phyloP scores from a whole-genome alignment of 805 yeast genomes.

The Pichia ethanolica region DNA sequence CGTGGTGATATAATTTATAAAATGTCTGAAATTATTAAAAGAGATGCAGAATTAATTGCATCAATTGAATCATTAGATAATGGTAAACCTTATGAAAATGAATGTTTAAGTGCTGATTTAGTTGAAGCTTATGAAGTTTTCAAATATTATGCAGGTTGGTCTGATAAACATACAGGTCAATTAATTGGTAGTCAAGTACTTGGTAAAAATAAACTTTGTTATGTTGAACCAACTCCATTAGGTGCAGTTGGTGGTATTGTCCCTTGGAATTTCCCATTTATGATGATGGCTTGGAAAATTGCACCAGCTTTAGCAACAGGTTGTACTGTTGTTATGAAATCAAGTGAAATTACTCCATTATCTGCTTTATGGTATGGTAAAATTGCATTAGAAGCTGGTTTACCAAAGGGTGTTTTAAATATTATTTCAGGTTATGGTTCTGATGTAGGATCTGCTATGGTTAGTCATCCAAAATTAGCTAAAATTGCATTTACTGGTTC shows the following conservation, averaged over 20 bases:
- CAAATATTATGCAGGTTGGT: constrained; percentile 71
- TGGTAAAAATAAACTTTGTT: constrained; percentile 40
- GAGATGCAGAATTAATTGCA: constrained; percentile 43
- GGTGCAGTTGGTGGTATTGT: constrained; percentile 78
- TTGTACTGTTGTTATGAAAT: constrained; percentile 62
- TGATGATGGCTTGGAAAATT: constrained; percentile 72
- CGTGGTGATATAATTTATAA: constrained; percentile 48
- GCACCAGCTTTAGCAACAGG: constrained; percentile 75
- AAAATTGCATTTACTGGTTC: constrained; percentile 81
- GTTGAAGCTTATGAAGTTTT: constrained; percentile 33
- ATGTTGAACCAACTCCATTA: constrained; percentile 49
- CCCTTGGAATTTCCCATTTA: constrained; percentile 79
- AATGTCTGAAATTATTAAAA: constrained; percentile 43
- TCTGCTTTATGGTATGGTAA: constrained; percentile 60
- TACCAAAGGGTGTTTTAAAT: constrained; percentile 72
- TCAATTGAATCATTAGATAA: constrained; percentile 50
- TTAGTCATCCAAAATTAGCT: constrained; percentile 56
- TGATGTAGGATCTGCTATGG: constrained; percentile 59
- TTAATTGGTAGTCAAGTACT: constrained; percentile 33
- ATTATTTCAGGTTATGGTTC: constrained; percentile 67
- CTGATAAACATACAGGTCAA: constrained; percentile 67
- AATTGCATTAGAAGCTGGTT: constrained; percentile 56
- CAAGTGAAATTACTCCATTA: constrained; percentile 72
- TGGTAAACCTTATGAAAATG: constrained; percentile 47
- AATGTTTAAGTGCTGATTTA: constrained; percentile 34